These are phyloP conservation scores for Mariannaea elegans DNA, from an alignment of 2,329 filamentous ascomycete genomes.

Conservation along the genomic window DNA sequence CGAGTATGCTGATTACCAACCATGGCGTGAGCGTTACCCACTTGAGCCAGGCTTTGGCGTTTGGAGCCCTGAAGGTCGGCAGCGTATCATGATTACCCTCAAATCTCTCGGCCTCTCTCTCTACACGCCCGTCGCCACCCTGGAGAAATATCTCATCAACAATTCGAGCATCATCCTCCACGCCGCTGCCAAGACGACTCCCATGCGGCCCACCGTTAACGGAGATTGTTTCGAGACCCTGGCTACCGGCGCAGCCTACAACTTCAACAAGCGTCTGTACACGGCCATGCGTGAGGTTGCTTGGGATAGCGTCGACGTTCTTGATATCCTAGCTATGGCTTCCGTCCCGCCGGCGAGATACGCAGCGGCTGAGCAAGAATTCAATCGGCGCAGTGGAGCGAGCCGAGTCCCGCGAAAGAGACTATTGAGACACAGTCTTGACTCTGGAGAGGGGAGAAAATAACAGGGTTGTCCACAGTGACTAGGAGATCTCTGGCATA, in stretches of 20 bases:
- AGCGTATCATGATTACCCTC: not conserved
- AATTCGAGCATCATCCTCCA: slow-evolving; percentile 35
- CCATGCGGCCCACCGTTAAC: not conserved
- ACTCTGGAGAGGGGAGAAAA: too few relatives aligned
- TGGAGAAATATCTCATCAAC: slow-evolving; percentile 24
- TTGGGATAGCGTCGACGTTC: not conserved
- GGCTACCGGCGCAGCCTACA: not conserved
- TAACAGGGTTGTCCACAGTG: too few relatives aligned
- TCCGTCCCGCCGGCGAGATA: not conserved
- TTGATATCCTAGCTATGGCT: not conserved
- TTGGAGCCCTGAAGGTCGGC: not conserved
- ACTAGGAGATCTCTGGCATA: too few relatives aligned
- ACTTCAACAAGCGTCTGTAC: not conserved
- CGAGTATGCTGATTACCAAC: not conserved
- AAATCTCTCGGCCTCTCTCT: not conserved
- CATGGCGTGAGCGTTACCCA: not conserved
- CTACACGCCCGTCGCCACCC: not conserved
- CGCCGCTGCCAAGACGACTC: slow-evolving; percentile 11
- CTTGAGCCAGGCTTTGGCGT: not conserved
- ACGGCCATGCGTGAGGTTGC: not conserved
- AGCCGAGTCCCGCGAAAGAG: not conserved
- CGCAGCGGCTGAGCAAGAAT: too few relatives aligned
- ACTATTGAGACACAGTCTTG: not conserved
- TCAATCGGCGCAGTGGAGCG: not conserved
- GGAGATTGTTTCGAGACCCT: not conserved